These are phyloP conservation scores for Suhomyces canberraensis DNA, from an alignment of 805 yeast species.

Conservation along the genomic window DNA sequence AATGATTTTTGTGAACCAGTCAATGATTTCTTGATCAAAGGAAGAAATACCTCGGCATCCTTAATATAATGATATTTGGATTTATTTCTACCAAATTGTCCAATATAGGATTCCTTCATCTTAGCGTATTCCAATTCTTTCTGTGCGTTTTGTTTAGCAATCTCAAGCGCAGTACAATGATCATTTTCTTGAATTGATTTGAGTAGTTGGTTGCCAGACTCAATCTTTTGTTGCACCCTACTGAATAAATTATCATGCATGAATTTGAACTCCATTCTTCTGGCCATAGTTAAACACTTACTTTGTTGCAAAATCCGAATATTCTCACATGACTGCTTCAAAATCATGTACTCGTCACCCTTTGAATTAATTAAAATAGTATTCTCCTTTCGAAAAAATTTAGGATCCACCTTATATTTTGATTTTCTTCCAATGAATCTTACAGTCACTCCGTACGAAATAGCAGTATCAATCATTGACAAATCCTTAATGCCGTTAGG, in stretches of 20 bases:
- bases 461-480: slow-evolving; percentile 21
- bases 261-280: slow-evolving; percentile 17
- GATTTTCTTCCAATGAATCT: slow-evolving; percentile 39
- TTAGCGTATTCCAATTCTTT: slow-evolving; percentile 18
- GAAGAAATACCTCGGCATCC: slow-evolving; percentile 10
- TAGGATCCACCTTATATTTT: slow-evolving; percentile 23
- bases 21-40: slow-evolving; percentile 13
- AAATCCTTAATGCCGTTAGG: slow-evolving; percentile 23
- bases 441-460: slow-evolving; percentile 32
- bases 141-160: slow-evolving; percentile 8
- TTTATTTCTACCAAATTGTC: background rate
- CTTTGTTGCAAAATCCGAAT: slow-evolving; percentile 28
- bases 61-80: background rate
- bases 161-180: slow-evolving; percentile 8
- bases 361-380: slow-evolving; percentile 28
- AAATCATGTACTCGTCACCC: slow-evolving; percentile 40
- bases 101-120: slow-evolving; percentile 13
- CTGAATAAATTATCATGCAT: slow-evolving; percentile 22
- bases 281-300: slow-evolving; percentile 10
- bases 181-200: slow-evolving; percentile 7
- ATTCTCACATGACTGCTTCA: slow-evolving; percentile 25
- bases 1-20: slow-evolving; percentile 9
- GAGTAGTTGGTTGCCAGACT: slow-evolving; percentile 20
- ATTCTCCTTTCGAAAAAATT: slow-evolving; percentile 11
- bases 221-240: slow-evolving; percentile 27